Evolutionary conservation across 805 yeast species (phyloP).

Genomic region (Lachancea dasiensis): DNA sequence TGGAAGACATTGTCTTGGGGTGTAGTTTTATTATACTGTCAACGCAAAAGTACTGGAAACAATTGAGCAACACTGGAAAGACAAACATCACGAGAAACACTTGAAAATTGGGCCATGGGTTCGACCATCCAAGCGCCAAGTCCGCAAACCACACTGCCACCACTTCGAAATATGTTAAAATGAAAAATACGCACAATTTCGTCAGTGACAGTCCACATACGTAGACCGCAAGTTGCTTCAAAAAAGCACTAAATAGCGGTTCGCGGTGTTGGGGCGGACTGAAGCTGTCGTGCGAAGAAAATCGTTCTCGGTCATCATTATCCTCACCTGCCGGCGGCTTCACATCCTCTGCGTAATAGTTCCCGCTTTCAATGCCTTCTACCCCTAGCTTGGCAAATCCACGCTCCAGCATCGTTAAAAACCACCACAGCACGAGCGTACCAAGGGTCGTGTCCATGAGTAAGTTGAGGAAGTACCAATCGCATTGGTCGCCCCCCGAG

Average conservation of each 20-base stretch:
- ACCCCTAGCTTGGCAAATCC: constrained; percentile 29
- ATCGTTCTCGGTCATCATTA: not conserved
- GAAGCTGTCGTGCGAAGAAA: constrained; percentile 26
- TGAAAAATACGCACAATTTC: constrained; percentile 53
- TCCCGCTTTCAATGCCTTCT: constrained; percentile 45
- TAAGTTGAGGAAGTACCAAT: constrained; percentile 88
- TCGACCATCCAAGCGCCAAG: constrained; percentile 75
- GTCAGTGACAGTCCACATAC: constrained; percentile 55
- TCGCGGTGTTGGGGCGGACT: constrained; percentile 1
- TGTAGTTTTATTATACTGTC: constrained; percentile 69
- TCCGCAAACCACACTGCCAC: constrained; percentile 73
- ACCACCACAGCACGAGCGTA: constrained; percentile 67
- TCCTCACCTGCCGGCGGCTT: no score
- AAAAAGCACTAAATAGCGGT: constrained; percentile 55
- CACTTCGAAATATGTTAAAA: constrained; percentile 57
- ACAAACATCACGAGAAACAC: constrained; percentile 82
- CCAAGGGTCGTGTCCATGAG: constrained; percentile 92
- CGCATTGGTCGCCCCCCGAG: constrained; percentile 55
- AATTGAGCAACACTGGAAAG: constrained; percentile 67
- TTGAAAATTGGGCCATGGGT: constrained; percentile 73
- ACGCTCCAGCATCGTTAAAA: constrained; percentile 47
- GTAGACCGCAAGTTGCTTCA: constrained; percentile 68
- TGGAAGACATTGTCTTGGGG: constrained; percentile 9
- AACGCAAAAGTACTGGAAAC: constrained; percentile 64
- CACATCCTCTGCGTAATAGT: constrained; percentile 24